Percentiles rank a stretch among this genome's conserved stretches.
phyloP scores from a whole-genome alignment of 106 monocot genomes.

The Dendrobium nobile region DNA sequence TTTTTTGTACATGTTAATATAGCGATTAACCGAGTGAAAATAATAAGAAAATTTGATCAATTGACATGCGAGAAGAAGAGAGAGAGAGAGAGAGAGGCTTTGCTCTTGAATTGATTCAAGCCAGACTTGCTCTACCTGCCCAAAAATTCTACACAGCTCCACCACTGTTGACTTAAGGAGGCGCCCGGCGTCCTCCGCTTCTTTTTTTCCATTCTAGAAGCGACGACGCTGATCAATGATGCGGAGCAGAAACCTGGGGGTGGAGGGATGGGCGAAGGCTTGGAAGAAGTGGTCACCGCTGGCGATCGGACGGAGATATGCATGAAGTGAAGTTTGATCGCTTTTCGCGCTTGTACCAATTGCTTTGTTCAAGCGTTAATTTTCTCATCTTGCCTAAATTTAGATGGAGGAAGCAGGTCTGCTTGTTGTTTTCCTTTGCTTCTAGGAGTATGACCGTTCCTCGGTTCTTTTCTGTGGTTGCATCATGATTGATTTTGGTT shows the following conservation, averaged over 20 bases:
- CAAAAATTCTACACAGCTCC: too few relatives aligned
- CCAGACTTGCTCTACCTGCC: too few relatives aligned
- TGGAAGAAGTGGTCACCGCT: background rate
- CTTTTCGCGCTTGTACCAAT: background rate
- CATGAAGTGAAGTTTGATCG: background rate
- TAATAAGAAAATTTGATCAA: too few relatives aligned
- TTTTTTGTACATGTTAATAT: too few relatives aligned
- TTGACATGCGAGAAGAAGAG: too few relatives aligned
- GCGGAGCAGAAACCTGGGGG: background rate
- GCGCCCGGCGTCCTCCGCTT: background rate
- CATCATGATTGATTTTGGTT: background rate
- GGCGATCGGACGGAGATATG: background rate
- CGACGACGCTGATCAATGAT: background rate
- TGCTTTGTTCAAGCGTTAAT: background rate
- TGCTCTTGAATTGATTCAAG: too few relatives aligned
- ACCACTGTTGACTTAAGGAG: too few relatives aligned
- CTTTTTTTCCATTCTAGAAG: background rate
- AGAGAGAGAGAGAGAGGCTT: too few relatives aligned
- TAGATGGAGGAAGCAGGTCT: background rate
- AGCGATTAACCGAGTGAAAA: too few relatives aligned
- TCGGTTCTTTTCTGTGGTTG: background rate
- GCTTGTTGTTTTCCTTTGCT: background rate
- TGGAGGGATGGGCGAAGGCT: background rate
- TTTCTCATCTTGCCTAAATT: background rate
- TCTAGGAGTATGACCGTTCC: background rate